A percentile compares a stretch with the other conserved stretches of the same genome.
Conservation (phyloP, 2,329 filamentous ascomycete species). For the Amauroascus niger region DNA sequence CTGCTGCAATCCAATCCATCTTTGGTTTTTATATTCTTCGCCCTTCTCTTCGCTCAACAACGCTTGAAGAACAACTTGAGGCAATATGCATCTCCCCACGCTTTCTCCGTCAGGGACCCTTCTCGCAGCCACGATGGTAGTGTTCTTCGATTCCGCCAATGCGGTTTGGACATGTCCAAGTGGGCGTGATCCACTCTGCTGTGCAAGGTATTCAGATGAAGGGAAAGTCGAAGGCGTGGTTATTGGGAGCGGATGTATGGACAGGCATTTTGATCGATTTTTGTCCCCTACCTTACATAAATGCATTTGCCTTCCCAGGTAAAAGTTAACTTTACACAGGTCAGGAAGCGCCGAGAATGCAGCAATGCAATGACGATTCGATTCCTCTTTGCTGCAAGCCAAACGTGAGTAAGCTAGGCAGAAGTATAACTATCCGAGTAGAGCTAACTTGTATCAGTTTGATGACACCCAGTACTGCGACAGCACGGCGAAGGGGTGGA, state of each 20-base stretch:
- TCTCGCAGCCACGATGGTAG: neutral
- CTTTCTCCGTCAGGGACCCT: neutral
- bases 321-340: slow-evolving; percentile 2
- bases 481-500: neutral
- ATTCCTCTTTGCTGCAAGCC: slow-evolving; percentile 15
- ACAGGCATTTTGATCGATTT: neutral
- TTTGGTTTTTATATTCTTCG: neutral
- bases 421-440: neutral
- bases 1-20: no score
- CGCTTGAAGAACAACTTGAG: neutral
- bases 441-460: neutral
- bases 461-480: slow-evolving; percentile 3
- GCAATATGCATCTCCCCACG: neutral
- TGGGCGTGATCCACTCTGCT: slow-evolving; percentile 16
- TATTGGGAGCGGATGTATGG: slow-evolving; percentile 11
- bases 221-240: slow-evolving; percentile 7
- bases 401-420: slow-evolving; percentile 4
- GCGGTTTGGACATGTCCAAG: slow-evolving; percentile 18
- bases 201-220: slow-evolving; percentile 8
- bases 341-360: slow-evolving; percentile 9
- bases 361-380: slow-evolving; percentile 9
- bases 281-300: neutral
- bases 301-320: neutral
- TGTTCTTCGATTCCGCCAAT: neutral
- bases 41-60: neutral